These are phyloP conservation scores for Penicillium silybi DNA, from an alignment of 495 filamentous ascomycete genomes.

Conservation along the genomic window DNA sequence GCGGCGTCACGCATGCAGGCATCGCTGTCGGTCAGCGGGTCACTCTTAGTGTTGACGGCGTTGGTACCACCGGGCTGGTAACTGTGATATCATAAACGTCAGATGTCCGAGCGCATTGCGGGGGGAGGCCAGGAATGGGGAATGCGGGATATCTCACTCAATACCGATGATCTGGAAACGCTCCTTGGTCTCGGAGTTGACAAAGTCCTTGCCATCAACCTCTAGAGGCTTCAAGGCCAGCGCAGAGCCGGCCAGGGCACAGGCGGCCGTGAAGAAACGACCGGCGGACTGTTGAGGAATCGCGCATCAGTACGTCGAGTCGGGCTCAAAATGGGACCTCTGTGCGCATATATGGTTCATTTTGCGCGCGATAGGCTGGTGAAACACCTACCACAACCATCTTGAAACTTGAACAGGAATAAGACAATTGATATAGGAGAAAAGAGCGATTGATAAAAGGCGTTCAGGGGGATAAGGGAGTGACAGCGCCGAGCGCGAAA, in stretches of 20 bases:
- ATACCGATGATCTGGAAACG: conserved; percentile 88
- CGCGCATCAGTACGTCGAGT: background rate
- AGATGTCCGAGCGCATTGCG: conserved; percentile 11
- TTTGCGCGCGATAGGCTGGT: background rate
- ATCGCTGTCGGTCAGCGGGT: conserved; percentile 72
- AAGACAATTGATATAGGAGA: background rate
- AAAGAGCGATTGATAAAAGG: background rate
- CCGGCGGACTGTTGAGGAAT: conserved; percentile 13
- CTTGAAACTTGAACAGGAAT: conserved; percentile 1
- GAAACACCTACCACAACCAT: conserved; percentile 21
- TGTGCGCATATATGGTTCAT: background rate
- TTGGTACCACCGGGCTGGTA: conserved; percentile 89
- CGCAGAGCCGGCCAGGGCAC: conserved; percentile 47
- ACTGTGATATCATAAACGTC: conserved; percentile 24
- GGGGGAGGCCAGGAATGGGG: background rate
- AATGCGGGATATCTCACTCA: conserved; percentile 48
- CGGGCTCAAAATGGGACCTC: background rate
- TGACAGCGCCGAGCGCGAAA: conserved; percentile 23
- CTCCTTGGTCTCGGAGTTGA: conserved; percentile 72
- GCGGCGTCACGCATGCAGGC: conserved; percentile 87
- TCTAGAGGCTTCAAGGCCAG: conserved; percentile 68
- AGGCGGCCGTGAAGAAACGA: conserved; percentile 37
- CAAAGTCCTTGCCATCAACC: conserved; percentile 74
- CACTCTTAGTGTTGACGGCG: conserved; percentile 66
- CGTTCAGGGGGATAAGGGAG: conserved; percentile 7